These are phyloP conservation scores for Nicotiana undulata DNA, from an alignment of 257 asterid species.

Conservation along the genomic window DNA sequence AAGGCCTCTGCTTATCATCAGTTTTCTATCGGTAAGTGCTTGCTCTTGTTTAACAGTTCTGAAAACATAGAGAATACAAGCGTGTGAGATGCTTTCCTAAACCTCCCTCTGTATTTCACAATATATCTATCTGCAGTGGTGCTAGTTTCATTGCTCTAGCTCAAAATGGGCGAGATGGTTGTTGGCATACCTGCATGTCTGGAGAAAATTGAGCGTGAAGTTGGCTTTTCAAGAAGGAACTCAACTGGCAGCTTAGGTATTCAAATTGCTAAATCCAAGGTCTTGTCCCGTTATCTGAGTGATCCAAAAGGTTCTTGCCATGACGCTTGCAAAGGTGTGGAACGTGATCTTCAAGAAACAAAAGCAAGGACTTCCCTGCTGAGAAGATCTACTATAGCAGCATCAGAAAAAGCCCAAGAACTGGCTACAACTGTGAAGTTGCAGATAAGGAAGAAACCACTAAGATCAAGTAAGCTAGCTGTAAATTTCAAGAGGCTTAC, in stretches of 20 bases:
- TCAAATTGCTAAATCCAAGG: conserved; percentile 12
- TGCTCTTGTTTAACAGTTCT: background rate
- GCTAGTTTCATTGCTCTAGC: background rate
- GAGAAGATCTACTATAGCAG: background rate
- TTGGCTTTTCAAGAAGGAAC: conserved; percentile 16
- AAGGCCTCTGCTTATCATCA: background rate
- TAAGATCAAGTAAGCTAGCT: background rate
- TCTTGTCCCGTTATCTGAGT: conserved; percentile 29
- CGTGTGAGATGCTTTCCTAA: background rate
- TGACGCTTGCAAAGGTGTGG: conserved; percentile 4
- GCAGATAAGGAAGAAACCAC: conserved; percentile 1
- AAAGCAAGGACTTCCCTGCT: conserved; percentile 4
- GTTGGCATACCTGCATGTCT: conserved; percentile 7
- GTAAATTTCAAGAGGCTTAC: background rate
- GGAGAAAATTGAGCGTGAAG: conserved; percentile 16
- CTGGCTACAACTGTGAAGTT: background rate
- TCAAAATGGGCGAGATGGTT: conserved; percentile 1
- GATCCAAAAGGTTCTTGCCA: conserved; percentile 10
- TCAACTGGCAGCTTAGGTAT: conserved; percentile 21
- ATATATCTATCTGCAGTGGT: background rate
- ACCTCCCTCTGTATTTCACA: background rate
- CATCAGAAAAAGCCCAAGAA: background rate
- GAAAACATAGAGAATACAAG: background rate
- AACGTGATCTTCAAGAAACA: background rate
- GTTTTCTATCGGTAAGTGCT: background rate